Evolutionary conservation across 1,139 yeast genomes (phyloP).

Genomic region (Saccharomyces hybrid): DNA sequence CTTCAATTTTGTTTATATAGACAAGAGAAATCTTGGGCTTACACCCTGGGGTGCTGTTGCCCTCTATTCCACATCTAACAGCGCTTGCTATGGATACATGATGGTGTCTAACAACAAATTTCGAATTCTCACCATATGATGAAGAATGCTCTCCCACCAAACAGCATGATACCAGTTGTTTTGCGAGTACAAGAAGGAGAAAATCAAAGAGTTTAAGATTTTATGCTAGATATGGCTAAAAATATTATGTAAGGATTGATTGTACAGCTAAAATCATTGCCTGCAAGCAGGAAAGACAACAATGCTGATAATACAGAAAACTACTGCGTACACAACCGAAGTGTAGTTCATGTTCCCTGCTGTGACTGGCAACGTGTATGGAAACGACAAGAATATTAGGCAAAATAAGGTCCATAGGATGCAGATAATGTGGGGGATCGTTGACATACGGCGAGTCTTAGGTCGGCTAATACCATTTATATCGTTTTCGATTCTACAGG

Average conservation of each 20-base stretch:
- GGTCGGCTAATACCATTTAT: slow-evolving; percentile 12
- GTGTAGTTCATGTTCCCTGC: slow-evolving; percentile 40
- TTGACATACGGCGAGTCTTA: slow-evolving; percentile 19
- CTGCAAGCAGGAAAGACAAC: neutral
- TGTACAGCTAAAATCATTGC: too few relatives aligned
- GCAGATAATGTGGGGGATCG: slow-evolving; percentile 38
- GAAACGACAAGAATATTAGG: slow-evolving; percentile 39
- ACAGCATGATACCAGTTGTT: neutral
- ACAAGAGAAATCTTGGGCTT: too few relatives aligned
- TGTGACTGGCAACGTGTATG: slow-evolving; percentile 39
- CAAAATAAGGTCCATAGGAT: slow-evolving; percentile 39
- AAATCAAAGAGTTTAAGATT: neutral
- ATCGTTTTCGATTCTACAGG: slow-evolving; percentile 12
- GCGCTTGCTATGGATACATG: too few relatives aligned
- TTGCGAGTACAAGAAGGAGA: neutral
- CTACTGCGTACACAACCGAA: slow-evolving; percentile 37
- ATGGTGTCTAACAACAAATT: too few relatives aligned
- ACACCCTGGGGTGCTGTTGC: too few relatives aligned
- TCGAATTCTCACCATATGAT: too few relatives aligned
- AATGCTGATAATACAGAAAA: slow-evolving; percentile 5
- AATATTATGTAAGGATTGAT: neutral
- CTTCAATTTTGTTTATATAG: too few relatives aligned
- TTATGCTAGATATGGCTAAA: neutral
- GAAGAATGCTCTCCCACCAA: too few relatives aligned
- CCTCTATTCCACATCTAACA: too few relatives aligned